Percentiles rank a stretch among this genome's conserved stretches.
Conservation (phyloP, 2,329 filamentous ascomycete genomes). For the Cladosporium sp. region DNA sequence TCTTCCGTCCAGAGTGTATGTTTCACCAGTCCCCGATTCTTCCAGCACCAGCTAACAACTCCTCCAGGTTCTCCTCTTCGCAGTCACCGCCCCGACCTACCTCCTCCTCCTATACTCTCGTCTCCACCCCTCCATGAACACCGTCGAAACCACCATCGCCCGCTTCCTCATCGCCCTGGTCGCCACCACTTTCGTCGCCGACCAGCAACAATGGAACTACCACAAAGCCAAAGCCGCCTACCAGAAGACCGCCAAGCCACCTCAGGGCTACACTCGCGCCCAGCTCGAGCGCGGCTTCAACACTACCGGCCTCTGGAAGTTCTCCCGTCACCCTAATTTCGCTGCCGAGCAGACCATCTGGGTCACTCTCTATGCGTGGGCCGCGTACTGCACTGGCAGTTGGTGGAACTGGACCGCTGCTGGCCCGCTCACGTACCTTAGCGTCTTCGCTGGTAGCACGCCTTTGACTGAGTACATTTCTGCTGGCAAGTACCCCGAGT, state of each 20-base stretch:
- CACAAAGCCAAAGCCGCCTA: conserved; percentile 80
- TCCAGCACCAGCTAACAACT: conserved; percentile 11
- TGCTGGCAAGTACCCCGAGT: conserved; percentile 81
- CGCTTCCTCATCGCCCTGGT: conserved; percentile 58
- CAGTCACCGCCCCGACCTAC: conserved; percentile 80
- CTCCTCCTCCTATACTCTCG: conserved; percentile 70
- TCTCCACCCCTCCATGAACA: conserved; percentile 53
- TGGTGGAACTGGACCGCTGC: conserved; percentile 76
- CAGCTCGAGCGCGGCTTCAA: conserved; percentile 90
- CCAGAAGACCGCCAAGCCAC: conserved; percentile 69
- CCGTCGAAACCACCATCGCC: conserved; percentile 60
- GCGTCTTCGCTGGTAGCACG: conserved; percentile 87
- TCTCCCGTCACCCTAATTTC: conserved; percentile 93
- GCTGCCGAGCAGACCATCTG: conserved; percentile 88
- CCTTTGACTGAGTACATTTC: conserved; percentile 83
- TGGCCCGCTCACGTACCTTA: conserved; percentile 68
- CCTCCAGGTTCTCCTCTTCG: conserved; percentile 68
- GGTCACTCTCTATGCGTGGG: conserved; percentile 87
- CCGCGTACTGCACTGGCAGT: conserved; percentile 69
- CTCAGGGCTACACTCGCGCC: conserved; percentile 58
- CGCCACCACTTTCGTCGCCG: conserved; percentile 74
- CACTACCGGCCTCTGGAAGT: conserved; percentile 80
- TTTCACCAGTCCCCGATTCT: not conserved
- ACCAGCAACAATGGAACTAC: conserved; percentile 91
- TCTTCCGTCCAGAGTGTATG: conserved; percentile 68